Evolutionary conservation across 805 yeast species (phyloP).

Genomic region (Candida piceae): DNA sequence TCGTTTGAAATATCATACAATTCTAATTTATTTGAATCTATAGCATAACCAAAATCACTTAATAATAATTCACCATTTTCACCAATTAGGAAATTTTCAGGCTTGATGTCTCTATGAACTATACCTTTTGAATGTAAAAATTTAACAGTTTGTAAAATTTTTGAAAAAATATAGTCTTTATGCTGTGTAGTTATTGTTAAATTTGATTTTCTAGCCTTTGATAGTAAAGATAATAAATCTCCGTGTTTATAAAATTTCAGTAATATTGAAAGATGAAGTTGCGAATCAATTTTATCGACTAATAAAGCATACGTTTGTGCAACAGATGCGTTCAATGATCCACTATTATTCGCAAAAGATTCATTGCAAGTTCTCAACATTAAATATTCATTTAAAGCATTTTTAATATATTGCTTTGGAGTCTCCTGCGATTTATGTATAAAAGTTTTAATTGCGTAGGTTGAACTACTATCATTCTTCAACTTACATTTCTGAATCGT

Average conservation of each 20-base stretch:
- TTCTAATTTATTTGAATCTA: slow-evolving; percentile 28
- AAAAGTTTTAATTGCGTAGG: slow-evolving; percentile 13
- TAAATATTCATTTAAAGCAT: slow-evolving; percentile 27
- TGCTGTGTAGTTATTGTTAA: slow-evolving; percentile 30
- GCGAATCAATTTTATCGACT: background rate
- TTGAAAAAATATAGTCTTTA: slow-evolving; percentile 42
- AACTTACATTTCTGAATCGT: slow-evolving; percentile 18
- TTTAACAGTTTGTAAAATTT: slow-evolving; percentile 47
- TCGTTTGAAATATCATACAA: slow-evolving; percentile 16
- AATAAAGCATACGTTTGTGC: background rate
- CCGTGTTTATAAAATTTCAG: slow-evolving; percentile 42
- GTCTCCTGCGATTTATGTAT: slow-evolving; percentile 4
- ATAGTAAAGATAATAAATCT: slow-evolving; percentile 41
- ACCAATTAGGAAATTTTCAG: slow-evolving; percentile 48
- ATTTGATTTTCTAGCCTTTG: slow-evolving; percentile 33
- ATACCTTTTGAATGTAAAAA: slow-evolving; percentile 39
- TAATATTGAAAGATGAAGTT: slow-evolving; percentile 29
- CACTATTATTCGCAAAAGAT: background rate
- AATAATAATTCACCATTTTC: slow-evolving; percentile 39
- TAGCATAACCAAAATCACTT: slow-evolving; percentile 48
- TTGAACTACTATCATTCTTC: slow-evolving; percentile 1
- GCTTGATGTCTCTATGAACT: slow-evolving; percentile 50
- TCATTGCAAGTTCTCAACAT: slow-evolving; percentile 12
- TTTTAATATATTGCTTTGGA: slow-evolving; percentile 7
- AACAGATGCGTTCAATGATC: background rate